A percentile compares a stretch with the other conserved stretches of the same genome.
phyloP scores from a whole-genome alignment of 108 stramenopile species.

The Seminavis robusta region DNA sequence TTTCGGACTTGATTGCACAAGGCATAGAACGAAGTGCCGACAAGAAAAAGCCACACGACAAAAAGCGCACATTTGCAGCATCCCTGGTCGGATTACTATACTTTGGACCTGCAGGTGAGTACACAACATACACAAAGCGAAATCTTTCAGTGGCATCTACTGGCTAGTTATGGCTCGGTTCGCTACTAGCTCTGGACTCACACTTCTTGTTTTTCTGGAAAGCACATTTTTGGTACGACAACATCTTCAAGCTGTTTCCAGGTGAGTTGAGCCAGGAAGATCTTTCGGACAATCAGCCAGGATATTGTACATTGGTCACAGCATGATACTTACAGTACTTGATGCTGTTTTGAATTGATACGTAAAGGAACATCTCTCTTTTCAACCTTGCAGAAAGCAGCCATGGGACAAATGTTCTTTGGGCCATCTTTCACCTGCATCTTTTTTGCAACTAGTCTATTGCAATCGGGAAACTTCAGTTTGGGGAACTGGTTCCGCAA shows the following conservation, averaged over 20 bases:
- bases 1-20: conserved; percentile 76
- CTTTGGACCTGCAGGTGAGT: conserved; percentile 89
- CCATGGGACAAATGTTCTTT: conserved; percentile 80
- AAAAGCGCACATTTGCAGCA: conserved; percentile 42
- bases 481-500: conserved; percentile 56
- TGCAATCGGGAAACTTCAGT: conserved; percentile 57
- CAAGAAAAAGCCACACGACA: conserved; percentile 14
- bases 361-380: conserved; percentile 51
- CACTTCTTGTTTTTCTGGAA: too few relatives aligned
- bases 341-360: conserved; percentile 19
- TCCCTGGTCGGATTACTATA: conserved; percentile 68
- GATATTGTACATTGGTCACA: too few relatives aligned
- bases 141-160: too few relatives aligned
- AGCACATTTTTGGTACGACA: conserved; percentile 81
- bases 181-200: too few relatives aligned
- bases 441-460: conserved; percentile 71
- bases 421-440: conserved; percentile 84
- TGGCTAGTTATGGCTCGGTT: too few relatives aligned
- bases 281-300: too few relatives aligned
- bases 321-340: too few relatives aligned
- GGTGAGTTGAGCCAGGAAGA: too few relatives aligned
- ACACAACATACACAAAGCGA: too few relatives aligned
- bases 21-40: conserved; percentile 39
- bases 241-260: conserved; percentile 60
- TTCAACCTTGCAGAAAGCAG: conserved; percentile 76